Evolutionary conservation across 2,329 filamentous ascomycete species (phyloP), one percentile per base, ranked within the genome.

Genomic region (Talaromyces funiculosus): DNA sequence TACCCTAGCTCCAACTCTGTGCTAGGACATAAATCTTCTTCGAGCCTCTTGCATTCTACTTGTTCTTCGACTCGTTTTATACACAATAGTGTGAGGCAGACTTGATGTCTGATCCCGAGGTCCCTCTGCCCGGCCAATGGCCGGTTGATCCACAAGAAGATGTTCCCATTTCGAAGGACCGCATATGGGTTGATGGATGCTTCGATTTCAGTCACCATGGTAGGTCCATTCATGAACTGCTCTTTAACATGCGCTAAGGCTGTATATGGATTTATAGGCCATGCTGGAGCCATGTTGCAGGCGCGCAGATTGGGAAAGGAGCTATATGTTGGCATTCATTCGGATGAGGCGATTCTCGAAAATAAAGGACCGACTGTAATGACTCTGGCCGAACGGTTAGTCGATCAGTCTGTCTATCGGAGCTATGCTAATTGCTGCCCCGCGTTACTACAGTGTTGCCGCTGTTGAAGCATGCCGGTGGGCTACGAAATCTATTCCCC

Each of bases 141-240:
- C 85, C 85, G n/a, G 83, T 85, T 40, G 83, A 82, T 66, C 85
- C 85, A 10, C 85, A 87, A 72, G 77, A 86, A 42, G 82, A 85
- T 69, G 72, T 83, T 43, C 71, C 78, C 2, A 79, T 87, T 51
- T 78, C 76, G 26, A 82, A 88, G 61, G 86, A 90, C 68, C 87
- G 93, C 66, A 90, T 99, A 70, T 99, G 95, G 95, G 90, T 99
- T 26, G 94, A 99, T 74, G 94, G 94, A 64, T 99, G 94, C 82
- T 99, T 97, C 79, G 94, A 99, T 80, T 99, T 99, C 78, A 95
- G 92, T 78, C 94, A 99, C 75, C 94, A 97, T 74, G 94, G 90
- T 91, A 66, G 78, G 47, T 45, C 38, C 24, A n/a, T 45, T 55
- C 24, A 26, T 38, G 22, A 16, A 22, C 24, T n/a, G 45, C 57